Conservation (phyloP, 1,139 yeast species). For the Trichomonascaceae sp. region DNA sequence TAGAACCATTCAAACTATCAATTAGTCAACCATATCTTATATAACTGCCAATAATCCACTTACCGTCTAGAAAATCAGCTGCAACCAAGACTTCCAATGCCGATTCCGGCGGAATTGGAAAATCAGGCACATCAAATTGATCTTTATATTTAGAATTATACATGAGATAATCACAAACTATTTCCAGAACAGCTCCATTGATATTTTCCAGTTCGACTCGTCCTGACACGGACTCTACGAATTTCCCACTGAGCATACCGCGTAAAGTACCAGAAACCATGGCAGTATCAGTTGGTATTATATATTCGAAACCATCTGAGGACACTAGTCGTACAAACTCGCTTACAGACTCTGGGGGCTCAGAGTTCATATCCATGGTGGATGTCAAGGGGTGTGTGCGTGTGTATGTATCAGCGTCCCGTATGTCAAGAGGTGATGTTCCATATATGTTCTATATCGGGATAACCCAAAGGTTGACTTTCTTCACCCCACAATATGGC, state of each 20-base stretch:
- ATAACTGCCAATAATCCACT: conserved; percentile 9
- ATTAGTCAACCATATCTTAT: too few relatives aligned
- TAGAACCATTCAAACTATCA: neutral
- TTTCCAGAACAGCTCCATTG: conserved; percentile 67
- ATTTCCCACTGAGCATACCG: conserved; percentile 52
- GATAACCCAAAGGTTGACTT: neutral
- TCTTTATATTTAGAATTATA: conserved; percentile 68
- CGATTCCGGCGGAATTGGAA: conserved; percentile 87
- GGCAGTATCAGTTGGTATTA: conserved; percentile 72
- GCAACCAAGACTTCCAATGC: conserved; percentile 87
- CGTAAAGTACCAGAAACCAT: conserved; percentile 73
- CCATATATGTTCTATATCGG: neutral
- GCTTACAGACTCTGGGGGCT: neutral
- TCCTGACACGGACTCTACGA: conserved; percentile 47
- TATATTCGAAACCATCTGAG: conserved; percentile 61
- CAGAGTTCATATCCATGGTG: conserved; percentile 5
- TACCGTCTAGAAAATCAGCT: conserved; percentile 77
- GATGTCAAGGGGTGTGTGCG: too few relatives aligned
- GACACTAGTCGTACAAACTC: conserved; percentile 61
- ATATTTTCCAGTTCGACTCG: conserved; percentile 50
- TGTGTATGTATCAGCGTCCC: too few relatives aligned
- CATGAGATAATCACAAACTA: conserved; percentile 80
- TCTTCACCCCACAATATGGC: conserved; percentile 6
- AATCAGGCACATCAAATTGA: conserved; percentile 66
- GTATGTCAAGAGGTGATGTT: neutral